Evolutionary conservation across 2,329 filamentous ascomycete species (phyloP).

Genomic region (Colletotrichum spaethianum): DNA sequence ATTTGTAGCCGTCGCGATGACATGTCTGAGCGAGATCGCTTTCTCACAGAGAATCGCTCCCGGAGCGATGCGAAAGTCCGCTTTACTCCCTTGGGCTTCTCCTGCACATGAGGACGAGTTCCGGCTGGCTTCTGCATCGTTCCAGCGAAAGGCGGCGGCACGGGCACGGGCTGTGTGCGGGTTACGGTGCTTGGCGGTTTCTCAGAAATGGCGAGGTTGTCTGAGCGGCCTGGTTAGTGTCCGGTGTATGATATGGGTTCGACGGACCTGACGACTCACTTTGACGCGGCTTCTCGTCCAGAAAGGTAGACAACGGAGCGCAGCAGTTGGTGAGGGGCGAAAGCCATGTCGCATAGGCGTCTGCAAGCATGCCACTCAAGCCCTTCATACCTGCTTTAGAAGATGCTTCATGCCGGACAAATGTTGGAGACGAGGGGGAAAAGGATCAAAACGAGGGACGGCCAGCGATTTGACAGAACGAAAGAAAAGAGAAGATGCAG

Average conservation of each 20-base stretch:
- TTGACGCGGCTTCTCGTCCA: conserved; percentile 56
- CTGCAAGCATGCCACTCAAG: conserved; percentile 58
- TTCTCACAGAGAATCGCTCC: conserved; percentile 60
- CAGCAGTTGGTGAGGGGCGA: conserved; percentile 63
- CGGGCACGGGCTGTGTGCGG: conserved; percentile 50
- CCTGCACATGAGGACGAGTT: conserved; percentile 46
- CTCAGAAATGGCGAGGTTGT: conserved; percentile 44
- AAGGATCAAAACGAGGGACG: not conserved
- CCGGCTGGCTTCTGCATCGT: conserved; percentile 42
- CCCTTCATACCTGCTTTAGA: conserved; percentile 53
- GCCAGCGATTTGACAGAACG: conserved; percentile 22
- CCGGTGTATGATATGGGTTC: conserved; percentile 18
- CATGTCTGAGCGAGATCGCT: conserved; percentile 60
- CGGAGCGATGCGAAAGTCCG: conserved; percentile 57
- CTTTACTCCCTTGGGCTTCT: conserved; percentile 52
- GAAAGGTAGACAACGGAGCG: conserved; percentile 54
- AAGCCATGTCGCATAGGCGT: conserved; percentile 63
- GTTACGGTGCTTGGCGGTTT: conserved; percentile 48
- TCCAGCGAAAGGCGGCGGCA: conserved; percentile 48
- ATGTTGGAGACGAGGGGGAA: conserved; percentile 23
- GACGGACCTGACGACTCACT: conserved; percentile 50
- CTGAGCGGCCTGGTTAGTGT: conserved; percentile 38
- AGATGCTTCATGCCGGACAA: conserved; percentile 40
- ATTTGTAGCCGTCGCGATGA: conserved; percentile 68
- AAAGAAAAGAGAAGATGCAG: conserved; percentile 20